Conservation (phyloP, 192 early-diverging fungal genomes). For the Obelidium mucronatum region DNA sequence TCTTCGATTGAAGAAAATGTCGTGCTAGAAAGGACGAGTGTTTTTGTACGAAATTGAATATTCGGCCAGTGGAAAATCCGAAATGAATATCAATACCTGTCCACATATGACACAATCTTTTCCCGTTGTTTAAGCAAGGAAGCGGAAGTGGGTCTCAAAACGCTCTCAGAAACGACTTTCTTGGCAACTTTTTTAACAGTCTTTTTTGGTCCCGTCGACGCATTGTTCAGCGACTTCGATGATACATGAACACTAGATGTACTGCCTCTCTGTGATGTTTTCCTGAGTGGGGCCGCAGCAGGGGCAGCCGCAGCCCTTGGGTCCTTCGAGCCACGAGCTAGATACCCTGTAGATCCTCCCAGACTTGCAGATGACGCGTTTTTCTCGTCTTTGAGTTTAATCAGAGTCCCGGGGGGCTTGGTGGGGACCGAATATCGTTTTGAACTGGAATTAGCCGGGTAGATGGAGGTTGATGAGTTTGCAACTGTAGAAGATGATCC, state of each 20-base stretch:
- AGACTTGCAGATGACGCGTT: neutral
- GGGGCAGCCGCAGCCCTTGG: too few relatives aligned
- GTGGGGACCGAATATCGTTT: neutral
- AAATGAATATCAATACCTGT: neutral
- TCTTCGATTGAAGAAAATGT: too few relatives aligned
- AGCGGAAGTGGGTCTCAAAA: conserved; percentile 19
- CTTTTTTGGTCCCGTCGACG: neutral
- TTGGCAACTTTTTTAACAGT: neutral
- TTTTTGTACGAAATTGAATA: neutral
- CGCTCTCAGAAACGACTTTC: neutral
- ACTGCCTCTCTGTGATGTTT: neutral
- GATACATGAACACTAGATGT: neutral
- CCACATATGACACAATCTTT: conserved; percentile 9
- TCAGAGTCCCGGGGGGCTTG: neutral
- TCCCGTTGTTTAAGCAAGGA: conserved; percentile 22
- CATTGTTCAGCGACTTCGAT: neutral
- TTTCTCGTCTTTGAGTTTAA: neutral
- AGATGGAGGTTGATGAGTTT: neutral
- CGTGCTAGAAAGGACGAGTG: too few relatives aligned
- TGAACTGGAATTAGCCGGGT: too few relatives aligned
- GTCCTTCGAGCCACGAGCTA: neutral
- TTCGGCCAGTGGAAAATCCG: neutral
- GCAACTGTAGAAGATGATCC: too few relatives aligned
- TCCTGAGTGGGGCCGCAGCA: neutral
- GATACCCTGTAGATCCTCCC: neutral